A percentile compares a stretch with the other conserved stretches of the same genome.
These are phyloP conservation scores for Pontederia paniculata DNA, from an alignment of 176 grass and related monocot genomes.

Conservation along the genomic window DNA sequence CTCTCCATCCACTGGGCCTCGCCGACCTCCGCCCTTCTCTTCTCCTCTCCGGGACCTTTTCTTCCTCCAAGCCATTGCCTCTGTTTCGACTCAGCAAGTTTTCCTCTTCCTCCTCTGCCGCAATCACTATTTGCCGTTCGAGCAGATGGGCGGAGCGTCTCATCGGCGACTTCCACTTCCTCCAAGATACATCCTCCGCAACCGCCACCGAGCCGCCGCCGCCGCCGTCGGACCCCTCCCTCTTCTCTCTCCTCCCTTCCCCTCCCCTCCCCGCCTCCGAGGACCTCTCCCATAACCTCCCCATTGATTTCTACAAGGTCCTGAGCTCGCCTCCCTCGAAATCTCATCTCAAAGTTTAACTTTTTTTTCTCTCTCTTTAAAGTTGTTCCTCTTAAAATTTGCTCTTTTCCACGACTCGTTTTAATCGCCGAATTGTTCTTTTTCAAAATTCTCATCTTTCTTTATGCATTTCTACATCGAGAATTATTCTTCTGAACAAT, in stretches of 20 bases:
- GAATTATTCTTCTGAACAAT: background rate
- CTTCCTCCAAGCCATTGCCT: conserved; percentile 26
- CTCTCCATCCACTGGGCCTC: conserved; percentile 13
- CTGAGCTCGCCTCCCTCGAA: background rate
- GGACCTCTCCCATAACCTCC: too few relatives aligned
- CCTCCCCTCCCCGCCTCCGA: too few relatives aligned
- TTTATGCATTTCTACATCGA: background rate
- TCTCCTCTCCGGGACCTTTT: background rate
- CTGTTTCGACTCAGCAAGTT: conserved; percentile 14
- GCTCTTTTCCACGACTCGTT: background rate
- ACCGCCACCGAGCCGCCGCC: background rate
- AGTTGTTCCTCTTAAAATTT: background rate
- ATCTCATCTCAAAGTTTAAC: conserved; percentile 9
- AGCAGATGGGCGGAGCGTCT: conserved; percentile 56
- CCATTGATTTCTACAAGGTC: conserved; percentile 61
- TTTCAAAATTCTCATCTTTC: background rate
- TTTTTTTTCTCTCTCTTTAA: conserved; percentile 8
- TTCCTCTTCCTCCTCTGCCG: background rate
- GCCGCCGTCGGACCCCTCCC: conserved; percentile 20
- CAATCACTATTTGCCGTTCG: conserved; percentile 57
- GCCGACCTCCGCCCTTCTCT: conserved; percentile 17
- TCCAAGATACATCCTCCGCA: too few relatives aligned
- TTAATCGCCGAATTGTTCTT: background rate
- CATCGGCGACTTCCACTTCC: conserved; percentile 58
- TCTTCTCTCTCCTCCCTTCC: background rate